A percentile compares a stretch with the other conserved stretches of the same genome.
phyloP scores from a whole-genome alignment of 2,329 filamentous ascomycete species.

The Diaporthe velutina region DNA sequence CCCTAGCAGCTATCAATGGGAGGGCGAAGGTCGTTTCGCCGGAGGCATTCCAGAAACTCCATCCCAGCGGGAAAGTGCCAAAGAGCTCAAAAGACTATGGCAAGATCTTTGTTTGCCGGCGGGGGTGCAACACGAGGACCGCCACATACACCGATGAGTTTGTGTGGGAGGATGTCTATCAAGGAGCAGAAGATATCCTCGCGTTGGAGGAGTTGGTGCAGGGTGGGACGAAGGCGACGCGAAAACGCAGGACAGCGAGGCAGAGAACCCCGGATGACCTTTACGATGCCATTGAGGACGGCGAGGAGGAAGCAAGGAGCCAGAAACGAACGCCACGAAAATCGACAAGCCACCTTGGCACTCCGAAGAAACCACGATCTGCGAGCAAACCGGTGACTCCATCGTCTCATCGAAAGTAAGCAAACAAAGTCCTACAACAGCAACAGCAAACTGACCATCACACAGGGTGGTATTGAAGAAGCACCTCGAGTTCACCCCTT shows the following conservation, averaged over 20 bases:
- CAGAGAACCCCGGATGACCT: slow-evolving; percentile 48
- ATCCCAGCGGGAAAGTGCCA: slow-evolving; percentile 82
- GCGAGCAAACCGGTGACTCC: slow-evolving; percentile 58
- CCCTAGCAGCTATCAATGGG: slow-evolving; percentile 89
- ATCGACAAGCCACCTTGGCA: slow-evolving; percentile 52
- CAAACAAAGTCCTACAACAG: slow-evolving; percentile 54
- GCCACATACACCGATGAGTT: slow-evolving; percentile 95
- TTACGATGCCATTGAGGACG: slow-evolving; percentile 48
- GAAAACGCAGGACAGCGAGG: slow-evolving; percentile 57
- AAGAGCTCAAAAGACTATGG: slow-evolving; percentile 80
- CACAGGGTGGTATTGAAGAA: slow-evolving; percentile 80
- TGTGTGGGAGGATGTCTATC: slow-evolving; percentile 87
- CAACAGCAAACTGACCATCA: slow-evolving; percentile 43
- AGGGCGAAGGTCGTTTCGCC: slow-evolving; percentile 85
- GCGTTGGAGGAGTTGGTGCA: slow-evolving; percentile 76
- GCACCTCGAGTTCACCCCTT: slow-evolving; percentile 91
- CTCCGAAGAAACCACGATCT: slow-evolving; percentile 70
- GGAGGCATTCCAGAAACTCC: slow-evolving; percentile 74
- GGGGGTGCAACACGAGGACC: slow-evolving; percentile 90
- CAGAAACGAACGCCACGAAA: slow-evolving; percentile 51
- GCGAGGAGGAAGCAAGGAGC: slow-evolving; percentile 50
- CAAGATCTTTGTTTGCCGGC: slow-evolving; percentile 89
- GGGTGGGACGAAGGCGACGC: slow-evolving; percentile 78
- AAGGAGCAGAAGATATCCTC: slow-evolving; percentile 73
- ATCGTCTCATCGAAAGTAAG: slow-evolving; percentile 56